These are phyloP conservation scores for Chalaropsis thielavioides DNA, from an alignment of 2,329 filamentous ascomycete species.

Conservation along the genomic window DNA sequence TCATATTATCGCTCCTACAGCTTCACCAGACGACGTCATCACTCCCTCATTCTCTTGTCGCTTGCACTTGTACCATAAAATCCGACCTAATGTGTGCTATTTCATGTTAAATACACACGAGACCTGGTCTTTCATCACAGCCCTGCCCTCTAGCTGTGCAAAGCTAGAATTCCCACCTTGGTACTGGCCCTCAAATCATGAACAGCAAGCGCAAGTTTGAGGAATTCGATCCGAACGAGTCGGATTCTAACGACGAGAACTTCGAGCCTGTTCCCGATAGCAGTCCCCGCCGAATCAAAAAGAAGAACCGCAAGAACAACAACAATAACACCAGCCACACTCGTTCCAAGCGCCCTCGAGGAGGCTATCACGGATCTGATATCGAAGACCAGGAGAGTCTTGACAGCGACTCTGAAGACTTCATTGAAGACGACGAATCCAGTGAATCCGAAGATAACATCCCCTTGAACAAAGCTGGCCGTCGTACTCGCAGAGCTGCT, in stretches of 20 bases:
- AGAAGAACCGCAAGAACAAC: slow-evolving; percentile 25
- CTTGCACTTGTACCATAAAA: neutral
- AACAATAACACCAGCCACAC: slow-evolving; percentile 26
- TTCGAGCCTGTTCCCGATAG: slow-evolving; percentile 41
- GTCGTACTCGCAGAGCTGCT: slow-evolving; percentile 35
- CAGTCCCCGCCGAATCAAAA: slow-evolving; percentile 27
- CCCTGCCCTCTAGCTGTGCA: slow-evolving; percentile 15
- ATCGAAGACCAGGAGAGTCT: slow-evolving; percentile 44
- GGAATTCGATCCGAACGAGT: slow-evolving; percentile 51
- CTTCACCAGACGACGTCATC: slow-evolving; percentile 1
- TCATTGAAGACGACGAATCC: slow-evolving; percentile 32
- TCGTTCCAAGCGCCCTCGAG: slow-evolving; percentile 26
- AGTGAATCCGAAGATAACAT: slow-evolving; percentile 29
- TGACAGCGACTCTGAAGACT: slow-evolving; percentile 32
- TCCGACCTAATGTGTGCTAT: slow-evolving; percentile 10
- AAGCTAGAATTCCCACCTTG: slow-evolving; percentile 15
- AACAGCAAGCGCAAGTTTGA: slow-evolving; percentile 46
- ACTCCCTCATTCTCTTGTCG: neutral
- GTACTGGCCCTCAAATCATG: slow-evolving; percentile 18
- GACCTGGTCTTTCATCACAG: neutral
- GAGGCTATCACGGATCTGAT: slow-evolving; percentile 44
- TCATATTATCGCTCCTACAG: neutral
- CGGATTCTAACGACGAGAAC: slow-evolving; percentile 51
- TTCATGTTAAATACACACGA: slow-evolving; percentile 6
- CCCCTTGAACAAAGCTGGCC: slow-evolving; percentile 34